Base-by-base conservation (phyloP, 495 filamentous ascomycete genomes). In the Neurospora discreta region DNA sequence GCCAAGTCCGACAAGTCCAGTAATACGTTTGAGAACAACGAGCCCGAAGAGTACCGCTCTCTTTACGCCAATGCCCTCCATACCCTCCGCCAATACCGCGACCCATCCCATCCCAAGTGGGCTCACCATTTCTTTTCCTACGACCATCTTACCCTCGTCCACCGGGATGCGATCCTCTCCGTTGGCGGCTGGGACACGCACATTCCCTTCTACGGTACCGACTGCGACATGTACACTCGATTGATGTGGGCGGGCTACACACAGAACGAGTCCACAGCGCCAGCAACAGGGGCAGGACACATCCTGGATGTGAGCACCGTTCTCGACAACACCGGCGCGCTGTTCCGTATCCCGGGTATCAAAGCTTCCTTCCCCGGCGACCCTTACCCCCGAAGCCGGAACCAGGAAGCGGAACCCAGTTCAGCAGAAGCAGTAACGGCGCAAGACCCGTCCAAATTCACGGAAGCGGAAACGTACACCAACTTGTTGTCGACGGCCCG, bases 171-270 rank as follows among this genome's bases (percentile, higher is more conserved):
- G 0, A 84, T 85, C 68, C 79, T 85, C 65, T 80, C 82, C 13
- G 79, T 87, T 44, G 88, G 88, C 18, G 88, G 80, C 13, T 90
- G 88, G 88, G 88, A 90, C 73, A 85, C 85, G 0, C 79, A 87
- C 40, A 89, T 90, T 46, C 88, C 88, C 5, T 89, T 84, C 77
- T 87, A 89, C 73, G 80, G 80, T 43, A 83, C 86, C 20, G 86
- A 90, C 71, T 79, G 78, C 71, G 78, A 79, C 74, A 75, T 75
- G 70, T 86, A 89, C 77, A 79, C 83, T 15, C 84, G 88, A 3
- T 75, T 88, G 8, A 81, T 81, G 70, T 88, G 88, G 87, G 82
- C 78, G 6, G 83, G 81, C 3, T 88, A 83, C 75, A 82, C 80
- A 75, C 84, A 86, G 68, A 78, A 81, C 18, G 76, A 84, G 69